A percentile compares a stretch with the other conserved stretches of the same genome.
Conservation (phyloP, 441 rosid species). For the Mallotus repandus region DNA sequence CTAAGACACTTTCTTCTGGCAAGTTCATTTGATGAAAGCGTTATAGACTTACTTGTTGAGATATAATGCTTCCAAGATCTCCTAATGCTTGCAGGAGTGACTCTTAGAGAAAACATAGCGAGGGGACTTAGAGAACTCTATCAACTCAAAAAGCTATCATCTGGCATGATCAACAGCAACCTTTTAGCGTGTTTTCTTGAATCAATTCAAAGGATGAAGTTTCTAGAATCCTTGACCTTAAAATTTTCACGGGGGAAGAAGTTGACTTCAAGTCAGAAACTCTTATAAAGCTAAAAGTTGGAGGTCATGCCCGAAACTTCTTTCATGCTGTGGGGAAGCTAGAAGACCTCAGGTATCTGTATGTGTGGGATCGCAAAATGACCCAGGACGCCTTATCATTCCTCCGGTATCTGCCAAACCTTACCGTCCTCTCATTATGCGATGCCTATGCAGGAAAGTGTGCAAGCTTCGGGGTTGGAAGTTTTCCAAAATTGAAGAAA, state of each 20-base stretch:
- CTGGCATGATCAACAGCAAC: not conserved
- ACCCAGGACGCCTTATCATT: not conserved
- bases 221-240: conserved; percentile 1
- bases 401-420: conserved; percentile 7
- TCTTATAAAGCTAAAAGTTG: conserved; percentile 7
- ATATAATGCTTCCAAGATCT: conserved; percentile 1
- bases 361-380: conserved; percentile 2
- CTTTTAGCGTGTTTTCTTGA: not conserved
- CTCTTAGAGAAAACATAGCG: not conserved
- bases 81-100: conserved; percentile 7
- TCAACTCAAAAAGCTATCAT: not conserved
- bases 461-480: not conserved
- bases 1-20: conserved; percentile 6
- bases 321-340: not conserved
- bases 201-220: conserved; percentile 1
- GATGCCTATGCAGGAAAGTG: not conserved
- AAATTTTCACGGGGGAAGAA: not conserved
- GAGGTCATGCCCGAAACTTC: not conserved
- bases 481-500: not conserved
- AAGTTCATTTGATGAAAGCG: conserved; percentile 2
- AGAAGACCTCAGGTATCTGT: not conserved
- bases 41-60: not conserved
- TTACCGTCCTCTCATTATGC: conserved; percentile 1
- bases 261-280: not conserved
- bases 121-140: not conserved